Evolutionary conservation across 2,329 filamentous ascomycete species (phyloP), one percentile per base, ranked within the genome.

Genomic region (Thermothelomyces thermophilus): DNA sequence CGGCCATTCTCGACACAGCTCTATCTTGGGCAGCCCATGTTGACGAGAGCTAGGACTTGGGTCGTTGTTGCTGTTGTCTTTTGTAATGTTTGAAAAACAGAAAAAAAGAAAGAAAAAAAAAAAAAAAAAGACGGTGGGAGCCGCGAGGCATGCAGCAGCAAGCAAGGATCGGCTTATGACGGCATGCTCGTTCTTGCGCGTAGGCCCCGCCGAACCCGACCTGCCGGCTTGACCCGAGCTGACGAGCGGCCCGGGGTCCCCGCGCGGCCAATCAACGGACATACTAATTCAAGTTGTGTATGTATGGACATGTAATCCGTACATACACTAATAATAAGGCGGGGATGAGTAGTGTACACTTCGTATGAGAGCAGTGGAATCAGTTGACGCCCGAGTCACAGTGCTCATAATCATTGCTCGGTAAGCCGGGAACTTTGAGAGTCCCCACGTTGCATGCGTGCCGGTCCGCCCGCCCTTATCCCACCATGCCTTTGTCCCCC

Each of bases 161-260:
- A 13, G 28, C 35, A 20, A 24, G 37, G 40, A 33, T 34, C 41
- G 41, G 46, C 49, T 45, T 54, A 56, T 56, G 55, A 56, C 53
- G 55, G 49, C 53, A 57, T 57, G 41, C 30, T 41, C 48, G 35
- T 26, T 44, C 36, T 50, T 50, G 41, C 48, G 34, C 28, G 39
- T 56, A 44, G 46, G 41, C 16, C 41, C 49, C 41, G 34, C 49
- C 37, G 28, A 6, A 33, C 20, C 52, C 50, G 33, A 19, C 22
- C 17, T 41, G 50, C 53, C 53, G 53, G 47, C 36, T 48, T 33
- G 41, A 55, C 48, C 53, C 53, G 50, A 55, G 26, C 50, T 30
- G 37, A 48, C 44, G 16, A 36, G 50, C 36, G n/a, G n/a, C 16
- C 47, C 31, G 31, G 37, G 42, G 5, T 30, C 4, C 19, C 37